A percentile compares a stretch with the other conserved stretches of the same genome.
These are phyloP conservation scores for Petunia axillaris DNA, from an alignment of 257 asterid species.

Conservation along the genomic window DNA sequence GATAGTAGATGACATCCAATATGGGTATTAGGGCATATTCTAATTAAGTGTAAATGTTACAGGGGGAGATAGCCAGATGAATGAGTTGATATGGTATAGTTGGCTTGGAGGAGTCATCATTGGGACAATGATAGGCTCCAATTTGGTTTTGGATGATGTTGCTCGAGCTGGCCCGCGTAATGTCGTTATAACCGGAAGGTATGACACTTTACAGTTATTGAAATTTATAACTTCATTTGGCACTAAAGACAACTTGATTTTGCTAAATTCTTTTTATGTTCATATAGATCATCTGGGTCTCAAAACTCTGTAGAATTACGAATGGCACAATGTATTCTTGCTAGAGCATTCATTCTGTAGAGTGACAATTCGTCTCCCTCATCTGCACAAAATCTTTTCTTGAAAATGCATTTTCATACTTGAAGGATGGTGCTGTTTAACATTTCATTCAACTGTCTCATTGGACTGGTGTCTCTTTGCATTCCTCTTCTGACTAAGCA, in stretches of 20 bases:
- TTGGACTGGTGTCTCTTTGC: background rate
- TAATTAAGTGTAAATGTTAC: slow-evolving; percentile 26
- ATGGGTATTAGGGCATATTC: background rate
- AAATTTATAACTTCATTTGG: background rate
- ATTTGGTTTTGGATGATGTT: slow-evolving; percentile 94
- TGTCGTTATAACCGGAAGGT: slow-evolving; percentile 97
- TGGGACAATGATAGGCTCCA: slow-evolving; percentile 96
- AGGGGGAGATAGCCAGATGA: slow-evolving; percentile 96
- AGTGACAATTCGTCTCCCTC: background rate
- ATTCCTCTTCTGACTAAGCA: background rate
- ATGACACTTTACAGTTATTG: slow-evolving; percentile 18
- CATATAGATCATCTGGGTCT: background rate
- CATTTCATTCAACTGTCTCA: background rate
- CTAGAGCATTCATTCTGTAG: background rate
- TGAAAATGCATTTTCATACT: slow-evolving; percentile 1
- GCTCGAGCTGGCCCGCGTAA: slow-evolving; percentile 96
- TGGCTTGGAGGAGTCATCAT: slow-evolving; percentile 96
- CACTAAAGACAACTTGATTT: background rate
- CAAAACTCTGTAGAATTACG: background rate
- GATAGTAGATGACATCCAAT: background rate
- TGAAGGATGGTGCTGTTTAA: background rate
- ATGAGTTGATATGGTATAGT: slow-evolving; percentile 90
- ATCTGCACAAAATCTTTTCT: background rate
- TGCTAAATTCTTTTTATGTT: background rate
- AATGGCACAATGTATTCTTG: background rate